A percentile compares a stretch with the other conserved stretches of the same genome.
These are phyloP conservation scores for Lasiosphaeria ovina DNA, from an alignment of 495 filamentous ascomycete genomes.

Conservation along the genomic window DNA sequence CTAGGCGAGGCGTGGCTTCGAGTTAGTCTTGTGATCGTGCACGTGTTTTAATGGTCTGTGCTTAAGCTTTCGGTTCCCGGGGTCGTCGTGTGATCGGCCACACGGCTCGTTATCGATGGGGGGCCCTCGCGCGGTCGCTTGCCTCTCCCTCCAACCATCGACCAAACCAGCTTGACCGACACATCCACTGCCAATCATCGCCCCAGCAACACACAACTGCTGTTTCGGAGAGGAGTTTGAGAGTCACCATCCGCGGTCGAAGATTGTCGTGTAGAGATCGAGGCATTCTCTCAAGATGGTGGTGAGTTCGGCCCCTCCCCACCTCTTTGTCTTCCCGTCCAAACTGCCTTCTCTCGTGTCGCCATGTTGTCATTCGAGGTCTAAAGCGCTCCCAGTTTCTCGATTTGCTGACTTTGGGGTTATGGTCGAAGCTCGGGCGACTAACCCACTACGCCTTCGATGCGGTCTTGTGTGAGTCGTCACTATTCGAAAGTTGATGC, in stretches of 20 bases:
- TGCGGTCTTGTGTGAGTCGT: slow-evolving; percentile 77
- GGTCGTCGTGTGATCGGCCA: slow-evolving; percentile 11
- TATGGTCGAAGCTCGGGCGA: slow-evolving; percentile 79
- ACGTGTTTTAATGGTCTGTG: slow-evolving; percentile 4
- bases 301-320: slow-evolving; percentile 31
- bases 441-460: slow-evolving; percentile 95
- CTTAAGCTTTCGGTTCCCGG: slow-evolving; percentile 5
- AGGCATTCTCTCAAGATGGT: slow-evolving; percentile 39
- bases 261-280: background rate
- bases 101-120: background rate
- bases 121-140: background rate
- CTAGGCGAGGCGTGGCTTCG: background rate
- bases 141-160: background rate
- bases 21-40: slow-evolving; percentile 1
- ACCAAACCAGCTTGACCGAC: background rate
- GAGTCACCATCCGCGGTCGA: no score
- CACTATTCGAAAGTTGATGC: background rate
- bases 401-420: slow-evolving; percentile 59
- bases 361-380: slow-evolving; percentile 26
- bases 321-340: slow-evolving; percentile 1
- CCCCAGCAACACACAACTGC: no score
- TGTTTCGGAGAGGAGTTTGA: no score
- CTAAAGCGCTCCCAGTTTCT: slow-evolving; percentile 50
- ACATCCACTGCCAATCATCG: no score
- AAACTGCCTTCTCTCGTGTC: background rate